Base-by-base conservation (phyloP, 208 protist genomes). In the Acanthamoeba lenticulata region DNA sequence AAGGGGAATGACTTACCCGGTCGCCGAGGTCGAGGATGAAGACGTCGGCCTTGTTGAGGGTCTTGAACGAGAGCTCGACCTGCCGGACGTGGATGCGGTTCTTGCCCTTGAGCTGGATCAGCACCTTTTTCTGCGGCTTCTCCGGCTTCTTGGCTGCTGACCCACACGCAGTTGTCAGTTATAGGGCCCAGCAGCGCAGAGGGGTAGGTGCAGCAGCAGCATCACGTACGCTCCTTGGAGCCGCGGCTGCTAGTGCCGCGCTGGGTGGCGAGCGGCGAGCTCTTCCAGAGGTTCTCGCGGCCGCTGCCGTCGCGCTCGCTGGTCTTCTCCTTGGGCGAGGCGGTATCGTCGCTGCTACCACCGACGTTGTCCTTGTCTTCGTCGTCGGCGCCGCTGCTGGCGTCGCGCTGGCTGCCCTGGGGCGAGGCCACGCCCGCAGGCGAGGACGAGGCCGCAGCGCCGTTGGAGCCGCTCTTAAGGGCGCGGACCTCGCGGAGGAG, bases 1-100 rank as follows among this genome's bases (percentile, higher is more conserved):
- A 36, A 69, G 60, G 60, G 29, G 60, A 69, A 36, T 69, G 60
- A 52, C 0, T 5, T 81, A 81, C 69, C 69, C 69, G 40, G 38
- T 81, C 42, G 79, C 79, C 79, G 27, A 89, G 79, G 45, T 89
- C 79, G 32, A 89, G 79, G 32, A 89, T 89, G 79, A 89, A 89
- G n/a, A 89, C 79, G 47, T 89, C 79, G 32, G 79, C 79, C 38
- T 89, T 89, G 79, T 89, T 89, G 32, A 89, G 49, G 29, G 79
- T 32, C 47, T 52, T 62, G 79, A 27, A 27, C 3, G 49, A 36
- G n/a, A 62, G 79, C 79, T 89, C 79, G 47, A 89, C 79, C 79
- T 65, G 42, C 47, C 79, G 5, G 17, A 62, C 79, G 79, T 89
- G 79, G 29, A 89, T 65, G 17, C 79, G 29, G 79, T 62, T 62